Evolutionary conservation across 2,329 filamentous ascomycete species (phyloP), one percentile per base, ranked within the genome.

Genomic region (Exophiala mesophila): DNA sequence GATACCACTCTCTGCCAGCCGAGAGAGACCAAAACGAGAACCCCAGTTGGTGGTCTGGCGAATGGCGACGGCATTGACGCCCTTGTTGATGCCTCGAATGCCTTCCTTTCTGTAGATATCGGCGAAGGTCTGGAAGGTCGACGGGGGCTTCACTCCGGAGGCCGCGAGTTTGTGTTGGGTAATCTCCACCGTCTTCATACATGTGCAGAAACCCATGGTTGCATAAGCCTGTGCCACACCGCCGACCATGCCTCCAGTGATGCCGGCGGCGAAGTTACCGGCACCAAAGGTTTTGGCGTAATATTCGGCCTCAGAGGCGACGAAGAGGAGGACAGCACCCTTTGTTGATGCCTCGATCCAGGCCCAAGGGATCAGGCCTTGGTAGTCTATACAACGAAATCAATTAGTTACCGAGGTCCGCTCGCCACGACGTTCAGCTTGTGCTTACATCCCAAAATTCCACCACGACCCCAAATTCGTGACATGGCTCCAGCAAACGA

Each of bases 341-440:
- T 98, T 98, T 72, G 92, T 97, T 63, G 90, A 97, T 65, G 92
- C 92, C 79, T 98, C 92, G 72, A 98, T 97, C 92, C 92, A 98
- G 69, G 92, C 92, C 90, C 90, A 96, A 54, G 92, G 92, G 67
- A 98, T 97, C 60, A 98, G 85, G 69, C 92, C 92, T 77, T 98
- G 92, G 78, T 96, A 98, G 76, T 96, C 90, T 97, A 63, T 54
- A 45, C 23, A 46, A 4, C 17, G 5, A 13, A 18, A 28, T 18
- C 16, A 35, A 36, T 49, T 31, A 49, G 47, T 21, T 7, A 34
- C 47, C 39, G 43, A 49, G 45, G 45, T 39, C 26, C n/a, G n/a
- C n/a, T n/a, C n/a, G n/a, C n/a, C 18, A 36, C n/a, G 13, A 15
- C n/a, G 64, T 61, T 36, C 40, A 47, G 39, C 31, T 32, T 47